phyloP scores from a whole-genome alignment of 495 filamentous ascomycete species.

The Aspergillus hancockii region DNA sequence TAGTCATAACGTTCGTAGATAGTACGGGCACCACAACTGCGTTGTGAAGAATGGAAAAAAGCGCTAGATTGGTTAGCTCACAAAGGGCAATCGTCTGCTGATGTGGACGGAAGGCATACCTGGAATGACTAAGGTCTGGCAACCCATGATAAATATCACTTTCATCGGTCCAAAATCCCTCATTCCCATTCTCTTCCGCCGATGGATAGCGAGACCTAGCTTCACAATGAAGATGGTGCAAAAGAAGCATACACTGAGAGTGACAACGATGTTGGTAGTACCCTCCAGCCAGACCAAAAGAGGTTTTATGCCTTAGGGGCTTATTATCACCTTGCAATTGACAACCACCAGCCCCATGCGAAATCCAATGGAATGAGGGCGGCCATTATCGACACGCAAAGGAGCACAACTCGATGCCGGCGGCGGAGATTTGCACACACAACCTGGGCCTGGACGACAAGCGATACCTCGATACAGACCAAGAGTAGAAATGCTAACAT shows the following conservation, averaged over 20 bases:
- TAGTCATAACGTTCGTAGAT: conserved; percentile 60
- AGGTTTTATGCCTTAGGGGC: conserved; percentile 9
- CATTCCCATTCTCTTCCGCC: conserved; percentile 58
- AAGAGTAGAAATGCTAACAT: conserved; percentile 60
- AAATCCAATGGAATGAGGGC: conserved; percentile 56
- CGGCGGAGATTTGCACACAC: conserved; percentile 53
- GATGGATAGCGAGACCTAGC: conserved; percentile 60
- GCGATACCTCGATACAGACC: conserved; percentile 61
- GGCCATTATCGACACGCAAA: conserved; percentile 50
- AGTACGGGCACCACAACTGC: conserved; percentile 55
- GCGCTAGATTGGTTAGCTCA: conserved; percentile 45
- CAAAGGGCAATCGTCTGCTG: background rate
- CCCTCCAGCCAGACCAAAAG: conserved; percentile 49
- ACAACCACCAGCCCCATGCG: conserved; percentile 59
- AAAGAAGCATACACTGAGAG: conserved; percentile 73
- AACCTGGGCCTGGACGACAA: conserved; percentile 72
- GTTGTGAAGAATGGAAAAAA: conserved; percentile 71
- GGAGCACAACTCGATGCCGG: conserved; percentile 43
- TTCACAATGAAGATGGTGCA: conserved; percentile 71
- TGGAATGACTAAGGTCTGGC: conserved; percentile 77
- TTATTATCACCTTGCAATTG: conserved; percentile 55
- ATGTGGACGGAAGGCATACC: conserved; percentile 46
- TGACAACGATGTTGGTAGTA: conserved; percentile 54
- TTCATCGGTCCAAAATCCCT: conserved; percentile 66
- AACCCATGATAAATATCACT: conserved; percentile 73